A percentile compares a stretch with the other conserved stretches of the same genome.
These are phyloP conservation scores for Chara braunii DNA, from an alignment of 139 green algal genomes.

Conservation along the genomic window DNA sequence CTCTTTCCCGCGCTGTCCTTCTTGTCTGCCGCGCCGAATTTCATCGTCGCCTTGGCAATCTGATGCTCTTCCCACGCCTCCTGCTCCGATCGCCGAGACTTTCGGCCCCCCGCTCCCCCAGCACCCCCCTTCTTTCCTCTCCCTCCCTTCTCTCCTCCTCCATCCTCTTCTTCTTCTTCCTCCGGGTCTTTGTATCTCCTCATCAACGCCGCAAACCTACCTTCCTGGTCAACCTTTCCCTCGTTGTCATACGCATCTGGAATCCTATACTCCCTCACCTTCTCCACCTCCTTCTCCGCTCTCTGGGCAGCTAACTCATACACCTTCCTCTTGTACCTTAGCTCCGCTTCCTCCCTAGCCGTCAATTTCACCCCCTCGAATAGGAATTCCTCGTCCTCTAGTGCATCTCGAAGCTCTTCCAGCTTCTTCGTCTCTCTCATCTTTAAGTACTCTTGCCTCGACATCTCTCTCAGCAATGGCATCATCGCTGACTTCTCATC, in stretches of 20 bases:
- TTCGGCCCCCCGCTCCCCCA: no score
- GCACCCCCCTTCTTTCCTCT: no score
- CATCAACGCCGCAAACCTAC: slow-evolving; percentile 61
- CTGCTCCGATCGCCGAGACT: slow-evolving; percentile 64
- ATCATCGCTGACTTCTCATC: slow-evolving; percentile 32
- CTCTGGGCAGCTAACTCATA: slow-evolving; percentile 60
- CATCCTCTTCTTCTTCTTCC: slow-evolving; percentile 81
- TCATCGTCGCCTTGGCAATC: slow-evolving; percentile 34
- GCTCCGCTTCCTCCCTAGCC: slow-evolving; percentile 71
- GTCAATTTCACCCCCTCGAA: slow-evolving; percentile 63
- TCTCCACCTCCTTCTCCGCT: slow-evolving; percentile 49
- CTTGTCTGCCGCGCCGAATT: slow-evolving; percentile 16
- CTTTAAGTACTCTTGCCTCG: slow-evolving; percentile 88
- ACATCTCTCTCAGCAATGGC: slow-evolving; percentile 59
- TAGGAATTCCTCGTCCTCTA: slow-evolving; percentile 75
- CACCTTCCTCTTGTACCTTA: slow-evolving; percentile 72
- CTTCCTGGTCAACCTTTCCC: slow-evolving; percentile 36
- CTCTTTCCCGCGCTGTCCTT: background rate
- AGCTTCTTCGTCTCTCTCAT: slow-evolving; percentile 84
- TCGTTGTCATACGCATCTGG: slow-evolving; percentile 73
- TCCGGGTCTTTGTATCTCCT: slow-evolving; percentile 80
- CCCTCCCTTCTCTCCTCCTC: no score
- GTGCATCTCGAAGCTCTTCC: slow-evolving; percentile 61
- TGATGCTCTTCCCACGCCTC: slow-evolving; percentile 88
- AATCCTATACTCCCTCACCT: slow-evolving; percentile 72